These are phyloP conservation scores for Fusarium liriodendri DNA, from an alignment of 2,329 filamentous ascomycete species.

Conservation along the genomic window DNA sequence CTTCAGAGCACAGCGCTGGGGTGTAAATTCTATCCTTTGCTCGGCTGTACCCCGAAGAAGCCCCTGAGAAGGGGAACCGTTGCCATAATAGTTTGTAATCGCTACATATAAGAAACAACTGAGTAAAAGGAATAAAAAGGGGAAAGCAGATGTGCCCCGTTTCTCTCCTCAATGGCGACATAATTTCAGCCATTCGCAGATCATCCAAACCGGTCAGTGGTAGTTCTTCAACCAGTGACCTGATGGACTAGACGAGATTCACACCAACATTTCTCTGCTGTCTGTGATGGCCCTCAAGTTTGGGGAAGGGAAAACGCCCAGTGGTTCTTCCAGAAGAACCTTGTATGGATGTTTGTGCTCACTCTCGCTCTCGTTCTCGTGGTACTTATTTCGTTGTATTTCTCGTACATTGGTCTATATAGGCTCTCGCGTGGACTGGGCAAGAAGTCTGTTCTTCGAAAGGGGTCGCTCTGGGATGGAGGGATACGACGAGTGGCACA, in stretches of 20 bases:
- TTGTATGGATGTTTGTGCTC: not conserved
- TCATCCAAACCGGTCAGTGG: not conserved
- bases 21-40: not conserved
- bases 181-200: not conserved
- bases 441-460: not conserved
- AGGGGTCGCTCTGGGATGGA: not conserved
- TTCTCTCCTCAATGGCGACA: not conserved
- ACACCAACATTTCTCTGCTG: not conserved
- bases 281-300: not conserved
- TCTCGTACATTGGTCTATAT: not conserved
- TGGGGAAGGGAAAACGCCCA: not conserved
- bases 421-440: not conserved
- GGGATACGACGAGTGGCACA: too few species aligned
- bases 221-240: not conserved
- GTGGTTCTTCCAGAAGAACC: not conserved
- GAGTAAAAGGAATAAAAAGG: not conserved
- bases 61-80: not conserved
- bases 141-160: not conserved
- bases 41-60: not conserved
- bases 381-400: too few species aligned
- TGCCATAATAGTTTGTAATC: not conserved
- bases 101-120: too few species aligned
- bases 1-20: not conserved
- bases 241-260: not conserved
- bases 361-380: not conserved